A percentile compares a stretch with the other conserved stretches of the same genome.
phyloP scores from a whole-genome alignment of 768 basidiomycete genomes.

The Suillus subaureus region DNA sequence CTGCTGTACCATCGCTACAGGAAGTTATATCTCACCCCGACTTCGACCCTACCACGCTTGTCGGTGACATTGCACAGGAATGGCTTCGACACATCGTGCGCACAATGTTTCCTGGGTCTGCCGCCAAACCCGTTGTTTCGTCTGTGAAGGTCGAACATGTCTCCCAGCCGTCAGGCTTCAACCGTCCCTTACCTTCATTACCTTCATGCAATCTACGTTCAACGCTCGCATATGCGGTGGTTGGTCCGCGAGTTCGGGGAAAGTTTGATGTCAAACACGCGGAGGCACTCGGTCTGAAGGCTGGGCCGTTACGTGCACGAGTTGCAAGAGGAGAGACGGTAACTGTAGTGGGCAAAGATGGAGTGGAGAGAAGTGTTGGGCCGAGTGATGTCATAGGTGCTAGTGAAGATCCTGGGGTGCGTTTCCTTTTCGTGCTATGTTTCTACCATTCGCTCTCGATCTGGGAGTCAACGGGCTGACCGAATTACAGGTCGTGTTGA shows the following conservation, averaged over 20 bases:
- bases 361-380: not conserved
- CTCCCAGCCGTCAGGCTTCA: not conserved
- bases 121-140: not conserved
- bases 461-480: not conserved
- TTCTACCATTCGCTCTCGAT: not conserved
- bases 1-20: slow-evolving; percentile 20
- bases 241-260: not conserved
- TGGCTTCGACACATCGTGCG: not conserved
- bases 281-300: slow-evolving; percentile 57
- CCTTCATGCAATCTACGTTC: not conserved
- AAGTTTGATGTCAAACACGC: slow-evolving; percentile 2
- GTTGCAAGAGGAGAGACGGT: slow-evolving; percentile 70
- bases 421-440: not conserved
- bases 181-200: not conserved
- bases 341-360: slow-evolving; percentile 29
- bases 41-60: not conserved
- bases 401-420: slow-evolving; percentile 2
- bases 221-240: not conserved
- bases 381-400: slow-evolving; percentile 2
- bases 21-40: slow-evolving; percentile 19
- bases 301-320: slow-evolving; percentile 56
- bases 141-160: not conserved
- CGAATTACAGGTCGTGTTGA: not conserved
- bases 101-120: slow-evolving; percentile 1
- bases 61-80: not conserved